phyloP scores from a whole-genome alignment of 495 filamentous ascomycete genomes.

The Cladorrhinum samala region DNA sequence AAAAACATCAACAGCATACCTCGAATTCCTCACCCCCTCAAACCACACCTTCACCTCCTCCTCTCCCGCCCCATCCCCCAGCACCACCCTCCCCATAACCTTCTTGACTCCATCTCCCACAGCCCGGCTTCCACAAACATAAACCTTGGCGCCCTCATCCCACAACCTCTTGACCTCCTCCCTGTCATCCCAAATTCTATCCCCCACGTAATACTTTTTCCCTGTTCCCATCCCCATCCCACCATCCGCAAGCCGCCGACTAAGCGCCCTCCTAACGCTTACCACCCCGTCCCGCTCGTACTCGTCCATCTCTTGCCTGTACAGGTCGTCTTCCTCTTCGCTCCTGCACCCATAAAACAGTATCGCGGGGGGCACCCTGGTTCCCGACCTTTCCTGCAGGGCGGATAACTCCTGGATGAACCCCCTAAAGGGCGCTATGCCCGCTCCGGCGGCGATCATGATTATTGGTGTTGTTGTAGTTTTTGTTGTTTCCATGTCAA shows the following conservation, averaged over 20 bases:
- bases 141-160: constrained; percentile 54
- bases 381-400: constrained; percentile 46
- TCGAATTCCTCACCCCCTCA: constrained; percentile 50
- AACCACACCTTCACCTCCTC: constrained; percentile 43
- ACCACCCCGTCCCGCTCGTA: constrained; percentile 58
- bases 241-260: constrained; percentile 22
- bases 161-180: constrained; percentile 50
- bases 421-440: constrained; percentile 64
- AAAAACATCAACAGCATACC: constrained; percentile 68
- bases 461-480: no score
- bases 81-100: constrained; percentile 37
- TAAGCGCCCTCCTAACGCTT: constrained; percentile 52
- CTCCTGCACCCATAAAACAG: constrained; percentile 61
- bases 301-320: constrained; percentile 50
- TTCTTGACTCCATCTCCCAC: constrained; percentile 56
- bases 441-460: constrained; percentile 51
- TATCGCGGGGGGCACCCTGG: constrained; percentile 50
- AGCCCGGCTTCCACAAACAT: constrained; percentile 58
- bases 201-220: constrained; percentile 56
- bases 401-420: constrained; percentile 63
- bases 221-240: constrained; percentile 22
- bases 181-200: constrained; percentile 49
- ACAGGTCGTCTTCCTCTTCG: constrained; percentile 53
- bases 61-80: constrained; percentile 34
- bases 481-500: constrained; percentile 45